Base-by-base conservation (phyloP, 176 grass and related monocot genomes). In the Avena eriantha region DNA sequence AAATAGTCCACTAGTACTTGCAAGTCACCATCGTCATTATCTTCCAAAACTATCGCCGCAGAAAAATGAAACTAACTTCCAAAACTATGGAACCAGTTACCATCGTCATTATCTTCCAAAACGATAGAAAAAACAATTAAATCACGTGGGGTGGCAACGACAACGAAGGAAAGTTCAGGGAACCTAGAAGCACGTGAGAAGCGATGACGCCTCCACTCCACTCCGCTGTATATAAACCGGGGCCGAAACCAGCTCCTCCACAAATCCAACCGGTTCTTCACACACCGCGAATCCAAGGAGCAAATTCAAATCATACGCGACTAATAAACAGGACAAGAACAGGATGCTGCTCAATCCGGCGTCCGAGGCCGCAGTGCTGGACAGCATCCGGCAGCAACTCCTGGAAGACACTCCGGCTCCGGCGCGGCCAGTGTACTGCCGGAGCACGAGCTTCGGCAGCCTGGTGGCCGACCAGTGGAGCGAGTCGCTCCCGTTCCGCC, bases 391-490 rank as follows among this genome's bases (percentile, higher is more conserved):
- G 51, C 93, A 90, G 23, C 92, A 88, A 24, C 93, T 92, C 87
- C 67, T 94, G 23, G 96, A 92, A 18, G 93, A 98, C 43, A 21
- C 60, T 16, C 66, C 73, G 26, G 26, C 60, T 23, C 75, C 73
- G 39, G 83, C 74, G 78, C 70, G 88, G 34, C 85, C 85, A 17
- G 87, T 48, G 69, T 97, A 89, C 83, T 53, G 86, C 83, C 78
- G 94, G 80, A 97, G 92, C 92, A 36, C 34, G 21, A 97, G 94
- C 80, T 97, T 97, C 90, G 66, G 90, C 10, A 91, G 90, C 77
- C 90, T 97, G 22, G 91, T 94, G 34, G 92, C 92, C 9, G 92
- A 87, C 69, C 92, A 97, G 90, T 97, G 94, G 94, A 86, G 85
- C 77, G 90, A 91, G 82, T 88, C 81, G 59, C 95, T 97, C 69